These are phyloP conservation scores for Parietichytrium sp. DNA, from an alignment of 108 stramenopile genomes.

Conservation along the genomic window DNA sequence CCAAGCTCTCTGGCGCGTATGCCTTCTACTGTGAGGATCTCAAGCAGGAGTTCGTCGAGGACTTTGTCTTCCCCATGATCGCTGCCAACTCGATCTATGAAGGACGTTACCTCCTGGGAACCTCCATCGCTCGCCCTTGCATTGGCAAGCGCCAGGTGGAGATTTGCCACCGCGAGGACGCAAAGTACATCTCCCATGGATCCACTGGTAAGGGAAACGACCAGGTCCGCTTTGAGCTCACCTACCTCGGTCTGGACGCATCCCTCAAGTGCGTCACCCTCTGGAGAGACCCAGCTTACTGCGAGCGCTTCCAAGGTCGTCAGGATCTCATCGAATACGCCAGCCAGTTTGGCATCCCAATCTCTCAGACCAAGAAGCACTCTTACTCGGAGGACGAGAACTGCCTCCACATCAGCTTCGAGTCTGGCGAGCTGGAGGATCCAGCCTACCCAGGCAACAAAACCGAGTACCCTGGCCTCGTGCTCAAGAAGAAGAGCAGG, in stretches of 20 bases:
- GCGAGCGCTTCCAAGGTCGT: slow-evolving; percentile 68
- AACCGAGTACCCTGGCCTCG: slow-evolving; percentile 40
- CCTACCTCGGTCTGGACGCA: slow-evolving; percentile 90
- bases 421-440: slow-evolving; percentile 86
- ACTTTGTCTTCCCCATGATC: slow-evolving; percentile 90
- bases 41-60: slow-evolving; percentile 87
- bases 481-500: slow-evolving; percentile 65
- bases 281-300: slow-evolving; percentile 83
- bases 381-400: slow-evolving; percentile 98
- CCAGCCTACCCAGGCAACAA: slow-evolving; percentile 40
- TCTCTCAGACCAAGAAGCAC: slow-evolving; percentile 73
- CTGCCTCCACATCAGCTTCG: slow-evolving; percentile 95
- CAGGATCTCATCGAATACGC: slow-evolving; percentile 92
- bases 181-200: slow-evolving; percentile 86
- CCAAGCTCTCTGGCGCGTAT: slow-evolving; percentile 68
- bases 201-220: slow-evolving; percentile 99
- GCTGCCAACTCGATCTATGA: slow-evolving; percentile 94
- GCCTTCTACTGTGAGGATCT: slow-evolving; percentile 85
- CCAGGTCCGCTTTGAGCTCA: slow-evolving; percentile 99
- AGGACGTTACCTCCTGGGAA: slow-evolving; percentile 84
- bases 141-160: slow-evolving; percentile 98
- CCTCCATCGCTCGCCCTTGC: slow-evolving; percentile 94
- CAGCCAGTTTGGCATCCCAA: slow-evolving; percentile 88
- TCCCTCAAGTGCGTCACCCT: slow-evolving; percentile 91
- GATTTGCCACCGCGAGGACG: slow-evolving; percentile 75